Conservation (phyloP, 78 protist genomes). For the Protostelium mycophagum region DNA sequence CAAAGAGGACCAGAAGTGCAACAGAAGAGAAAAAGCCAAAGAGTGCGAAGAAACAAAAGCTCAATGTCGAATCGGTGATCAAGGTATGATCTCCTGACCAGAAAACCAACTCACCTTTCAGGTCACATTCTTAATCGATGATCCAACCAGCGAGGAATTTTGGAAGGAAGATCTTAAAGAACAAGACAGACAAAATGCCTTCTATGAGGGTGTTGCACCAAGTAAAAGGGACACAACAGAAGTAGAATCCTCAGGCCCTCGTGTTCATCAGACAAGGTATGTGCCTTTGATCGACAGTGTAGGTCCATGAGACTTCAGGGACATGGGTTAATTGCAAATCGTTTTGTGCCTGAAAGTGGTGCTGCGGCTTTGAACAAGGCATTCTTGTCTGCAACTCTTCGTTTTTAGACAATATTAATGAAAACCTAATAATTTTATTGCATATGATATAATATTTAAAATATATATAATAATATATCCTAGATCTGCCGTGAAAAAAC, state of each 20-base stretch:
- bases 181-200: neutral
- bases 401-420: too few relatives aligned
- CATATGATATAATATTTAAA: too few relatives aligned
- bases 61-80: neutral
- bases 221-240: neutral
- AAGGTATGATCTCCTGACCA: too few relatives aligned
- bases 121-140: neutral
- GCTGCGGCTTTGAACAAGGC: too few relatives aligned
- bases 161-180: neutral
- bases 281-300: too few relatives aligned
- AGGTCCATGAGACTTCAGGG: too few relatives aligned
- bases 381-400: too few relatives aligned
- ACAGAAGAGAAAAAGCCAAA: neutral
- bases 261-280: neutral
- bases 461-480: too few relatives aligned
- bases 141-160: neutral
- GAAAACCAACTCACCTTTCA: too few relatives aligned
- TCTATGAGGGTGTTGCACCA: neutral
- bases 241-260: neutral
- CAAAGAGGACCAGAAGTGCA: neutral
- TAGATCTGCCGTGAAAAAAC: neutral
- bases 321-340: too few relatives aligned
- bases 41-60: neutral
- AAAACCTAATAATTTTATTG: too few relatives aligned
- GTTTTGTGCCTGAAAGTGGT: too few relatives aligned